Base-by-base conservation (phyloP, 805 yeast genomes). In the Nematodospora valgi region DNA sequence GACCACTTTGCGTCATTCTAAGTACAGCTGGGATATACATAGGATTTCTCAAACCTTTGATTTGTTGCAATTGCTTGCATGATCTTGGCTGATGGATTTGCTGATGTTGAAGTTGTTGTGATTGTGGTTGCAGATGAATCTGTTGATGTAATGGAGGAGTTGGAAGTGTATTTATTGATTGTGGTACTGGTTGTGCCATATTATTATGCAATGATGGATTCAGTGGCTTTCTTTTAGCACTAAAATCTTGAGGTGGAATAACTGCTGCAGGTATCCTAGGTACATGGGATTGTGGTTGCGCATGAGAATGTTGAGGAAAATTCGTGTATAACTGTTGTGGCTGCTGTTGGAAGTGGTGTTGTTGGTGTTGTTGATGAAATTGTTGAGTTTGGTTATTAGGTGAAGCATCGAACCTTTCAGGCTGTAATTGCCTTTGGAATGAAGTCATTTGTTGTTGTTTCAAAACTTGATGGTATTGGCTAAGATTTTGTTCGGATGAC, bases 11-110 rank as follows among this genome's bases (percentile, higher is more conserved):
- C 39, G 69, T 46, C 86, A 46, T 72, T 18, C 73, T 49, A 34
- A 89, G 66, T 8, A 89, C 98, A 0, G 96, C 96, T 0, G 98
- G 98, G 0, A 84, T 70, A 51, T 87, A 89, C 65, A 89, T 65
- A 7, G 97, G 96, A 50, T 86, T 82, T 55, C 87, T 76, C 44
- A 87, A 89, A 30, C 82, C 82, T 38, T 79, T 78, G 42, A 88
- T 78, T 50, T 87, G 94, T 53, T 80, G 82, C 15, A 82, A 55
- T 39, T 64, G 64, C 30, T 57, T 49, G 21, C 57, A 41, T 23
- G 40, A 49, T 39, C 21, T 46, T 23, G 31, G 48, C 7, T 25
- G 25, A 22, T 24, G 31, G 20, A 13, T 27, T 32, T 30, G 30
- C 23, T 34, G 48, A 9, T 24, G 21, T 28, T 23, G 17, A n/a